Evolutionary conservation across 2,329 filamentous ascomycete species (phyloP).

Genomic region (Cladobotryum mycophilum): DNA sequence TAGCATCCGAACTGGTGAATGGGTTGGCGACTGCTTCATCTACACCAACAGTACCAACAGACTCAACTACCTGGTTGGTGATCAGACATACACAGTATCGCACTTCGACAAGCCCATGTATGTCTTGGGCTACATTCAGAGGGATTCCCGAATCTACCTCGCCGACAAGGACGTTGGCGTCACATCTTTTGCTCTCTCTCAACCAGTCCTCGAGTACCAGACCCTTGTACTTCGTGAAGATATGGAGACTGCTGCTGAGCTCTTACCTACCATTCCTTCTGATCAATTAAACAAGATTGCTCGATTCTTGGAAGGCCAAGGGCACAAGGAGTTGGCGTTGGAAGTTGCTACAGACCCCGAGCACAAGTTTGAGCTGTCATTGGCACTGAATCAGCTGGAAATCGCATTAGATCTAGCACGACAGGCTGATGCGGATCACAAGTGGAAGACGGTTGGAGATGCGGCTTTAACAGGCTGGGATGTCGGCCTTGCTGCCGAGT

Average conservation of each 20-base stretch:
- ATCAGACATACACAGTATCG: conserved; percentile 95
- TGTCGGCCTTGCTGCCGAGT: conserved; percentile 80
- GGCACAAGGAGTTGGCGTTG: conserved; percentile 90
- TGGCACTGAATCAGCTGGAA: conserved; percentile 75
- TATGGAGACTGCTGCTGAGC: conserved; percentile 81
- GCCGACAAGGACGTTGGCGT: conserved; percentile 93
- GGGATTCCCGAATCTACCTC: conserved; percentile 92
- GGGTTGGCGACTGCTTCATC: conserved; percentile 98
- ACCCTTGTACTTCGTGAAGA: conserved; percentile 91
- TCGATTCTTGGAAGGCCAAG: conserved; percentile 93
- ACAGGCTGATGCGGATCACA: conserved; percentile 83
- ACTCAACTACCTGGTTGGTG: conserved; percentile 94
- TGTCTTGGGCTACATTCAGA: conserved; percentile 86
- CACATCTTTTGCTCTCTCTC: conserved; percentile 82
- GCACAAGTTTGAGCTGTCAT: conserved; percentile 90
- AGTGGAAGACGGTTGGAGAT: conserved; percentile 97
- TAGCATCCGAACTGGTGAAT: conserved; percentile 87
- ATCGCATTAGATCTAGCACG: conserved; percentile 80
- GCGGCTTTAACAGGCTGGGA: conserved; percentile 84
- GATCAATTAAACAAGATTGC: conserved; percentile 98
- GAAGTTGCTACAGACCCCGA: conserved; percentile 92
- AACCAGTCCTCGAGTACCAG: conserved; percentile 93
- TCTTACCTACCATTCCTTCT: conserved; percentile 76
- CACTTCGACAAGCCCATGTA: conserved; percentile 97
- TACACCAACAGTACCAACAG: conserved; percentile 97